Conservation (phyloP, 2,329 filamentous ascomycete species). For the Karstenula rhodostoma region DNA sequence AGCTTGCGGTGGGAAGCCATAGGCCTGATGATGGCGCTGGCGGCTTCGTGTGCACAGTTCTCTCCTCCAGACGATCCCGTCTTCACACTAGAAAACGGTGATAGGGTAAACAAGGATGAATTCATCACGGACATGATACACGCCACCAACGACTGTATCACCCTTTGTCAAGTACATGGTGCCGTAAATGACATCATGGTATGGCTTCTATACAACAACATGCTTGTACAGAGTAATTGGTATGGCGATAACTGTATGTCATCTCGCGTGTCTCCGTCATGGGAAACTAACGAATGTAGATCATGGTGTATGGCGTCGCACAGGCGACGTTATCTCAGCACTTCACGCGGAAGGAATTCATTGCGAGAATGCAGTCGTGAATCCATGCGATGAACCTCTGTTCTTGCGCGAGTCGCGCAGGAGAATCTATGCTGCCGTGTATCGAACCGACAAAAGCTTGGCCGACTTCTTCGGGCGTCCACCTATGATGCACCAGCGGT, state of each 20-base stretch:
- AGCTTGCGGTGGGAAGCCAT: slow-evolving; percentile 47
- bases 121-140: slow-evolving; percentile 47
- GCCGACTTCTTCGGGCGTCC: slow-evolving; percentile 47
- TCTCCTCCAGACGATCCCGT: slow-evolving; percentile 40
- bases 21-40: slow-evolving; percentile 39
- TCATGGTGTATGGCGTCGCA: slow-evolving; percentile 45
- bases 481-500: slow-evolving; percentile 45
- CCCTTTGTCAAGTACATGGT: slow-evolving; percentile 44
- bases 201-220: slow-evolving; percentile 42
- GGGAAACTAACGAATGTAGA: slow-evolving; percentile 30
- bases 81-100: slow-evolving; percentile 43
- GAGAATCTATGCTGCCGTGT: slow-evolving; percentile 39
- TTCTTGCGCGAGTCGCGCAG: slow-evolving; percentile 44
- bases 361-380: slow-evolving; percentile 32
- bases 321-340: slow-evolving; percentile 39
- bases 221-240: slow-evolving; percentile 42
- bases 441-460: slow-evolving; percentile 44
- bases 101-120: slow-evolving; percentile 38
- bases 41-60: slow-evolving; percentile 41
- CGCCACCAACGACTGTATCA: slow-evolving; percentile 47
- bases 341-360: slow-evolving; percentile 46
- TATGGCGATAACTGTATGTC: slow-evolving; percentile 47
- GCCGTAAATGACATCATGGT: slow-evolving; percentile 49
- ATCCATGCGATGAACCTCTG: slow-evolving; percentile 36
- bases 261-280: not conserved